phyloP scores from a whole-genome alignment of 306 rosid species.

The Corylus avellana region DNA sequence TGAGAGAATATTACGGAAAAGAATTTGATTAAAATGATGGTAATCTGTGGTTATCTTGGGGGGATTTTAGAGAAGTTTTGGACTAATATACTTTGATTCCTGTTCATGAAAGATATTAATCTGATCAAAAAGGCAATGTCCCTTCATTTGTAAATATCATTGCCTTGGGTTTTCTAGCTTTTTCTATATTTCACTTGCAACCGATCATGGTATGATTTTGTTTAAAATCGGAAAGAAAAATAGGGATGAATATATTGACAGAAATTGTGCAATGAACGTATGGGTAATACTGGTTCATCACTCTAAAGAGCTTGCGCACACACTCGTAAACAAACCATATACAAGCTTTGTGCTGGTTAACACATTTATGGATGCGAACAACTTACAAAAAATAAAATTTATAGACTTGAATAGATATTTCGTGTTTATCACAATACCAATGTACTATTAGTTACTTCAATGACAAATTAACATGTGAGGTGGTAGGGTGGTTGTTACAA shows the following conservation, averaged over 20 bases:
- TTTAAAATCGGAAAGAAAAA: background rate
- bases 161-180: background rate
- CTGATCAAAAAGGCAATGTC: background rate
- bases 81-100: background rate
- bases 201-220: background rate
- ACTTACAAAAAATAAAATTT: background rate
- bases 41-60: background rate
- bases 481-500: background rate
- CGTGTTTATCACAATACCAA: background rate
- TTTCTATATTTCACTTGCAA: background rate
- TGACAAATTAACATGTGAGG: background rate
- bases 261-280: background rate
- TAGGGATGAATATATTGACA: background rate
- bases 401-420: background rate
- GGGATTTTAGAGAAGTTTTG: background rate
- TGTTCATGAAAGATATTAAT: background rate
- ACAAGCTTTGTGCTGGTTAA: background rate
- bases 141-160: background rate
- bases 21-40: background rate
- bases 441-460: background rate
- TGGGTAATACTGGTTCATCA: background rate
- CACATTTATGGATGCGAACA: background rate
- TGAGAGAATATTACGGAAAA: background rate
- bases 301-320: background rate
- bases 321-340: background rate